Evolutionary conservation across 2,329 filamentous ascomycete species (phyloP), one percentile per base, ranked within the genome.

Genomic region (Cordyceps militaris): DNA sequence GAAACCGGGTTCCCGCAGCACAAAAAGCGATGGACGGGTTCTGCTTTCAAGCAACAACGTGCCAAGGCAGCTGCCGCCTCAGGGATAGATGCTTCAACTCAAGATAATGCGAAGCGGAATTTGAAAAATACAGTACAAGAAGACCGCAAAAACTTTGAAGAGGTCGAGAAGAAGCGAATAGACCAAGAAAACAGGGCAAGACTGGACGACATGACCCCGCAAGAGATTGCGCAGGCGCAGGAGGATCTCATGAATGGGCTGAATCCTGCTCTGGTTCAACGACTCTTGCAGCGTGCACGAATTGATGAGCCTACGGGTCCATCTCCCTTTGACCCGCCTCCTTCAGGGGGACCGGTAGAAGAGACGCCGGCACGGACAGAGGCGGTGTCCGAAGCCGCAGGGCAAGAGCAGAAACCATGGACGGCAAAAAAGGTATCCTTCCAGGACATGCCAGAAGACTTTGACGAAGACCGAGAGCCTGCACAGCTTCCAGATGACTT

Each of bases 1-100:
- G 71, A 77, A 4, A 85, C 82, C 13, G 94, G 94, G 1, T 97
- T 97, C 64, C 94, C 94, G n/a, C 84, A 86, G 59, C 92, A 91
- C 70, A 94, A 88, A 71, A 91, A 89, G 69, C 85, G 92, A 63
- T 79, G 78, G 57, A 81, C 82, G 58, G 73, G 82, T 8, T 96
- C 91, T 1, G 82, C 87, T 1, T 96, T 96, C 76, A 96, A 91
- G 69, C 85, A 89, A 66, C 71, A 62, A 63, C 70, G 66, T 13
- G 64, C 68, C 46, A 62, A 60, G 26, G 59, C 63, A 23, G 62
- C 63, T 9, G 61, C 58, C 16, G 55, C 30, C 10, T 46, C 54
- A 7, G 14, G 32, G 14, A 8, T 52, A 9, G 28, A 21, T 26
- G 3, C 28, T n/a, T n/a, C 32, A 38, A 19, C 46, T 21, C n/a